Percentiles rank a stretch among this genome's conserved stretches.
Conservation (phyloP, 352 stramenopile species). For the Phytophthora niederhauseri region DNA sequence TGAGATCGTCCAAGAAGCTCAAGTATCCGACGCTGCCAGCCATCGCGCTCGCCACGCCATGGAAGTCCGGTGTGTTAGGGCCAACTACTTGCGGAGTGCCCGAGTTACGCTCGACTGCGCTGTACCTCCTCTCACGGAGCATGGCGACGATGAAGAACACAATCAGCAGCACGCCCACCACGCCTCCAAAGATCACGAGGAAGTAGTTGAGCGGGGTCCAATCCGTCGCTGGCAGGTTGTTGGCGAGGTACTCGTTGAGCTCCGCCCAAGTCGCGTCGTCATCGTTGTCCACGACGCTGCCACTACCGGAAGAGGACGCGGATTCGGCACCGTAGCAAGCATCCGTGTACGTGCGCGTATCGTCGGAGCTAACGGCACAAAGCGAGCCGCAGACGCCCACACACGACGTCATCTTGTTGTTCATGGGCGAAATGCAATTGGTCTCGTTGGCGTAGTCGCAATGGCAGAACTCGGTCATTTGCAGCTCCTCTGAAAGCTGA, state of each 20-base stretch:
- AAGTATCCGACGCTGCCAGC: constrained; percentile 27
- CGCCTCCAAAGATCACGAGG: constrained; percentile 51
- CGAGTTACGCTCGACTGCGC: constrained; percentile 7
- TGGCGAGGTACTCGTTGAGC: constrained; percentile 44
- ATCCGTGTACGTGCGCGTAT: constrained; percentile 46
- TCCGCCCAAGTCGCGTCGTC: constrained; percentile 44
- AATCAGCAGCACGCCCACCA: constrained; percentile 44
- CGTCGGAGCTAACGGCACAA: constrained; percentile 43
- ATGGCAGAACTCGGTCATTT: constrained; percentile 50
- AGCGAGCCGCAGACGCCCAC: constrained; percentile 57
- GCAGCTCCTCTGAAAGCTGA: constrained; percentile 25
- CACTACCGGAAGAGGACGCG: constrained; percentile 25
- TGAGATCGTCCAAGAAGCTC: constrained; percentile 54
- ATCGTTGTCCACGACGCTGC: constrained; percentile 9
- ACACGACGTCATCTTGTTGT: constrained; percentile 53
- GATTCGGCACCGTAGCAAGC: constrained; percentile 37
- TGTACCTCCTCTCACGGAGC: constrained; percentile 34
- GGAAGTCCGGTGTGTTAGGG: constrained; percentile 26
- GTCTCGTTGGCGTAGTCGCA: constrained; percentile 46
- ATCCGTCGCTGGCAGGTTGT: constrained; percentile 44
- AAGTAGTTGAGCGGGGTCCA: constrained; percentile 58
- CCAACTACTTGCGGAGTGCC: constrained; percentile 29
- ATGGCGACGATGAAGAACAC: constrained; percentile 46
- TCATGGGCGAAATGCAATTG: constrained; percentile 56
- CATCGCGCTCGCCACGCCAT: constrained; percentile 31